These are phyloP conservation scores for Reticulascus tulasneorum DNA, from an alignment of 2,329 filamentous ascomycete species.

Conservation along the genomic window DNA sequence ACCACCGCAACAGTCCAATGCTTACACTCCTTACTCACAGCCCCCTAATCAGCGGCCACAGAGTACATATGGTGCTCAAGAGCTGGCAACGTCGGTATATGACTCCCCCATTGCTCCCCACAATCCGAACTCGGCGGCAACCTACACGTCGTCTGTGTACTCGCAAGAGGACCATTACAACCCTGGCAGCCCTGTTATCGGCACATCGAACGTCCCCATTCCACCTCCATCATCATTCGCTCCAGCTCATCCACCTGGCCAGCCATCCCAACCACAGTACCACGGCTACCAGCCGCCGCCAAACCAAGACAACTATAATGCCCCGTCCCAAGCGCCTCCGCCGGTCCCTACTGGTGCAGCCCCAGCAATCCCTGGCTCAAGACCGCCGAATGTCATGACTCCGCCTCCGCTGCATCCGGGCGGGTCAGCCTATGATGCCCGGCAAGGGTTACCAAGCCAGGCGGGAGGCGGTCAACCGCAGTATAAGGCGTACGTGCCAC, in stretches of 20 bases:
- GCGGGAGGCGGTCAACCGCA: constrained; percentile 34
- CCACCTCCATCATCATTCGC: constrained; percentile 16
- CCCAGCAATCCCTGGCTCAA: constrained; percentile 32
- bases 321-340: constrained; percentile 21
- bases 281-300: constrained; percentile 34
- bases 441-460: constrained; percentile 49
- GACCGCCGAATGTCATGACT: constrained; percentile 15
- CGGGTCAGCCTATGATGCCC: constrained; percentile 44
- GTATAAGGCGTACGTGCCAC: constrained; percentile 59
- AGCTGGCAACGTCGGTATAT: constrained; percentile 73
- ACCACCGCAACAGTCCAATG: constrained; percentile 40
- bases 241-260: constrained; percentile 15
- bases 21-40: constrained; percentile 47
- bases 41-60: constrained; percentile 53
- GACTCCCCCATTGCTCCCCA: constrained; percentile 64
- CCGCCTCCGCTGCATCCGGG: constrained; percentile 41
- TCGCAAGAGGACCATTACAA: constrained; percentile 49
- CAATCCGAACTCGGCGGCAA: constrained; percentile 38
- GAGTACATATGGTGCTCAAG: constrained; percentile 70
- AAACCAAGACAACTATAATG: constrained; percentile 24
- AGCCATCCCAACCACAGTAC: constrained; percentile 28
- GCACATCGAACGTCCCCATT: constrained; percentile 24
- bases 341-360: constrained; percentile 32
- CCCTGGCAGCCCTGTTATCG: constrained; percentile 20
- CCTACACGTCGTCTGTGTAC: constrained; percentile 44